Evolutionary conservation across 2,329 filamentous ascomycete species (phyloP), one percentile per base, ranked within the genome.

Genomic region (Botrytis aclada): DNA sequence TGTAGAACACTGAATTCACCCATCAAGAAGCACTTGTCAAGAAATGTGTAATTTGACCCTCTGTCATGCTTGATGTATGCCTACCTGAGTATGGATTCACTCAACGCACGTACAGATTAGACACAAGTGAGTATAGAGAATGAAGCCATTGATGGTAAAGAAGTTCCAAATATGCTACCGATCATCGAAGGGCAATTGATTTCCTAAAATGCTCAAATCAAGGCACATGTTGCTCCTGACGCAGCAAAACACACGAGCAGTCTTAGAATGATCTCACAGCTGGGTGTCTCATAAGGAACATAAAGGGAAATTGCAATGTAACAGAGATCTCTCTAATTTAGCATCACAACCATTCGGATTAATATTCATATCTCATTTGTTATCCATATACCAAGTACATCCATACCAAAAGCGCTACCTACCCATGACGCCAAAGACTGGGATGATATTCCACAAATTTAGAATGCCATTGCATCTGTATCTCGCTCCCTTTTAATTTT

Each of bases 381-480:
- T 43, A 61, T 69, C 22, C 45, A 58, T 56, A 18, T 37, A n/a
- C 25, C 47, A 16, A 54, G 47, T 54, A 41, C 32, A 65, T 37
- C 61, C 22, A 63, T 45, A 1, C 32, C 69, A 25, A 51, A 29
- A n/a, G 9, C 58, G 45, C 39, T 3, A 20, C 32, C 47, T 41
- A 29, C 22, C 51, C 14, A 45, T 12, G 29, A 58, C n/a, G 56
- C 37, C 67, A 61, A 45, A n/a, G 14, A 61, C 54, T 45, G 14
- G 51, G 39, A 41, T 69, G 34, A 7, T 45, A 20, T 47, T 54
- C 64, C 39, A 41, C 20, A 41, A 67, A 3, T 7, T 10, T 80
- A 92, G 81, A 92, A 92, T 74, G 92, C 90, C 89, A 92, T 92
- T 10, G 83, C 83, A 79, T 91, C 83, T 29, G 79, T 78, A 47